A percentile compares a stretch with the other conserved stretches of the same genome.
phyloP scores from a whole-genome alignment of 805 yeast species.

The Torulaspora gathmanii region DNA sequence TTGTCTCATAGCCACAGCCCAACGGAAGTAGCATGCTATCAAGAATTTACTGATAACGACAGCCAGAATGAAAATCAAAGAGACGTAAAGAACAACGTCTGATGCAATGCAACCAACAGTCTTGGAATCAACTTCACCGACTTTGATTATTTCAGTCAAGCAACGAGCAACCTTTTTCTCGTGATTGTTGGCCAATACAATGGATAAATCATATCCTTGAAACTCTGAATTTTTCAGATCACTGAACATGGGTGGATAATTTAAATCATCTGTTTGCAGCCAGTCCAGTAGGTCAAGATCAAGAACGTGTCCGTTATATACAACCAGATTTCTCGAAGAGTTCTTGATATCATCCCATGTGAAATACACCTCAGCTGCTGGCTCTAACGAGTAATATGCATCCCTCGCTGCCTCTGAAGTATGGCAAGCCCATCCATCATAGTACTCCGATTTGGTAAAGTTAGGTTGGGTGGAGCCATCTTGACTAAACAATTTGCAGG shows the following conservation, averaged over 20 bases:
- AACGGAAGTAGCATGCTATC: conserved; percentile 84
- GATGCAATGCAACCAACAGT: conserved; percentile 95
- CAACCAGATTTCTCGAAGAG: conserved; percentile 70
- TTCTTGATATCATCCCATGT: conserved; percentile 84
- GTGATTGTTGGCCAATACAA: conserved; percentile 58
- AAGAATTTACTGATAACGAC: conserved; percentile 73
- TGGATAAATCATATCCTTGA: conserved; percentile 77
- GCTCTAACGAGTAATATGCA: conserved; percentile 55
- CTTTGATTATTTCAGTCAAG: conserved; percentile 76
- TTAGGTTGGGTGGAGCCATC: conserved; percentile 72
- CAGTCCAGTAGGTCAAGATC: conserved; percentile 75
- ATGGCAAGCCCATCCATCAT: conserved; percentile 89
- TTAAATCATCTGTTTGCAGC: conserved; percentile 63
- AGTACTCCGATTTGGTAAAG: conserved; percentile 50
- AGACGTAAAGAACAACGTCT: conserved; percentile 68
- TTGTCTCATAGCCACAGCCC: conserved; percentile 73
- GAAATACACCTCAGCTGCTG: conserved; percentile 72
- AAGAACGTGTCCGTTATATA: conserved; percentile 82
- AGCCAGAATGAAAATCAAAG: conserved; percentile 79
- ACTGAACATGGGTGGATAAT: conserved; percentile 69
- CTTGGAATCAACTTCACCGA: conserved; percentile 83
- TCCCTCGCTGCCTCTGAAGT: conserved; percentile 66
- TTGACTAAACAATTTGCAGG: conserved; percentile 66
- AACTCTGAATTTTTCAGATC: conserved; percentile 51
- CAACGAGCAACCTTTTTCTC: conserved; percentile 76